Base-by-base conservation (phyloP, 768 basidiomycete species). In the Gloeophyllum trabeum region DNA sequence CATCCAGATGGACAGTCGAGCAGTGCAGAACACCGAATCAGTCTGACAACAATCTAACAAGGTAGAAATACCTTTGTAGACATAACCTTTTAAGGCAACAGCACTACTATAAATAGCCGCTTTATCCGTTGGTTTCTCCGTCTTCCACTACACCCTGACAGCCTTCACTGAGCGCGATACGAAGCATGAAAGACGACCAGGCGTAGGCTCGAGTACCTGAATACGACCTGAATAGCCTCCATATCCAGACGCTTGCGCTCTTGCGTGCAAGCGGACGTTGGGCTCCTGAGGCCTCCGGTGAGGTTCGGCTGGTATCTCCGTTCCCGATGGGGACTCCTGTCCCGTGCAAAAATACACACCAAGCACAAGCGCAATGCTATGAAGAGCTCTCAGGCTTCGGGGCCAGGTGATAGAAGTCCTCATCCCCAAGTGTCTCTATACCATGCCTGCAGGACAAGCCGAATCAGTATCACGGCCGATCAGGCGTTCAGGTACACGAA, bases 391-490 rank as follows among this genome's bases (percentile, higher is more conserved):
- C 24, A 16, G 13, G 19, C 20, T 24, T 13, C 19, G 7, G 37
- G n/a, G 7, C 35, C 13, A 14, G 14, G 24, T 54, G 59, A 45
- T 66, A 69, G 39, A 76, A 58, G 50, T 79, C 77, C 48, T 80
- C 78, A 49, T 80, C 77, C 0, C 67, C 61, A 24, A 76, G 58
- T 14, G 56, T 49, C 26, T 53, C 50, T 25, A 75, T 59, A 10
- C 59, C 57, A 58, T 81, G 80, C 49, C 81, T 81, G 43, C 24
- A 42, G 36, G 42, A 24, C 28, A 21, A 44, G 7, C 4, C 2
- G 20, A 30, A 16, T 37, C 42, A 10, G 30, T 19, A 38, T 3
- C 34, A 34, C 24, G 18, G 25, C 24, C 45, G 20, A 7, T 30
- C 28, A 7, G 28, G 16, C 7, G 28, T 30, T 30, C 16, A 16